Base-by-base conservation (phyloP, 78 protist species). In the Dictyostelium intermedium region DNA sequence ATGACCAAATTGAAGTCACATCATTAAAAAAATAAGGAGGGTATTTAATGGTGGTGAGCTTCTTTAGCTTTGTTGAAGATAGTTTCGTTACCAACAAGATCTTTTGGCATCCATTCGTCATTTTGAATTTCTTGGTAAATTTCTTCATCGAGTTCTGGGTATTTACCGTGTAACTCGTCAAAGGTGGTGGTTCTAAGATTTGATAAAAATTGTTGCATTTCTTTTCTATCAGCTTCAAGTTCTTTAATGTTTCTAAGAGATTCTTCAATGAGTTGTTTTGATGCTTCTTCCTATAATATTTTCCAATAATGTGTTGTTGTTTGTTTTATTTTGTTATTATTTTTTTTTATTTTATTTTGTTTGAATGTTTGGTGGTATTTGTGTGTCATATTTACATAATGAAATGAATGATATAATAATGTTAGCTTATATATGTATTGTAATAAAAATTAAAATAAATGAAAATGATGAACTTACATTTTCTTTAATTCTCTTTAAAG, bases 121-220 rank as follows among this genome's bases (percentile, higher is more conserved):
- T 50, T 39, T 18, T 35, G 37, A 41, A 87, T 76, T 60, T 87
- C 92, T 2, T 87, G 23, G 69, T 87, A 87, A 23, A 87, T 78
- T 63, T 76, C 78, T 43, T 87, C 47, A 43, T 87, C 92, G 34
- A 87, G 35, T 13, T 76, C 92, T 78, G 92, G 92, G 92, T 78
- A 53, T 81, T 87, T 87, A 63, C 85, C 85, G 61, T 81, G 73
- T 18, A 81, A 16, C 27, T n/a, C 20, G 14, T 47, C 85, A 32
- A 81, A 81, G 23, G 85, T 81, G 56, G 60, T 81, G 25, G 27
- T 81, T 25, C 60, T 53, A 20, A 81, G 37, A 34, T 81, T 81
- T 30, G 77, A 3, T 70, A 70, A 70, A 70, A 70, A 78, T 34
- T 43, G 9, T 20, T 43, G 43, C 39, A 41, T 47, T 53, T 81